Evolutionary conservation across 768 basidiomycete species (phyloP).

Genomic region (Russula foetens): DNA sequence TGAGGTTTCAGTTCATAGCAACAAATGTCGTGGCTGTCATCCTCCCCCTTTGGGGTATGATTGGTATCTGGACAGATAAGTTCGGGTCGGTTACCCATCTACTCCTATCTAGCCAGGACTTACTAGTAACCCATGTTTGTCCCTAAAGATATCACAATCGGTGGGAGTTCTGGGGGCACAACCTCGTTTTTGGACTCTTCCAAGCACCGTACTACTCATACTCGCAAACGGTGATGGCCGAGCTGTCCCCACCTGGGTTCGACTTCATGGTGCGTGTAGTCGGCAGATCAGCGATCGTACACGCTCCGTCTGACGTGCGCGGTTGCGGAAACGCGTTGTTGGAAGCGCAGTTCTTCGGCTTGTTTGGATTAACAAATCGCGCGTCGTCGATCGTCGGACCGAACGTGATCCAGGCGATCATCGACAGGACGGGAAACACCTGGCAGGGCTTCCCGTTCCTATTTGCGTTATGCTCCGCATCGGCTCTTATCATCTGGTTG

Average conservation of each 20-base stretch:
- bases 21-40: slow-evolving; percentile 71
- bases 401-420: slow-evolving; percentile 78
- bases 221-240: slow-evolving; percentile 84
- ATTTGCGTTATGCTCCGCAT: slow-evolving; percentile 56
- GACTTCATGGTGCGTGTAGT: slow-evolving; percentile 56
- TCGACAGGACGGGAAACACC: slow-evolving; percentile 61
- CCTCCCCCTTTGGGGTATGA: slow-evolving; percentile 81
- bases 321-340: background rate
- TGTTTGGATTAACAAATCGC: slow-evolving; percentile 71
- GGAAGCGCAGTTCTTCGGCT: slow-evolving; percentile 60
- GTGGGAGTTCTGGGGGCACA: slow-evolving; percentile 89
- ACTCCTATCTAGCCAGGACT: background rate
- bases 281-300: no score
- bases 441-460: slow-evolving; percentile 43
- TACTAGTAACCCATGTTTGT: background rate
- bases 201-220: slow-evolving; percentile 85
- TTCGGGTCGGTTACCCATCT: slow-evolving; percentile 47
- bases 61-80: slow-evolving; percentile 72
- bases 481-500: slow-evolving; percentile 71
- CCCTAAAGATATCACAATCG: slow-evolving; percentile 55
- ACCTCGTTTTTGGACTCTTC: slow-evolving; percentile 72
- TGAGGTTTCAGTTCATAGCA: slow-evolving; percentile 47
- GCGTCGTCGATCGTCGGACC: slow-evolving; percentile 81
- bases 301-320: background rate
- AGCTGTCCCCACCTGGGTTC: slow-evolving; percentile 79